Evolutionary conservation across 441 rosid species (phyloP), one percentile per base, ranked within the genome.

Genomic region (Eugenia klotzschiana): DNA sequence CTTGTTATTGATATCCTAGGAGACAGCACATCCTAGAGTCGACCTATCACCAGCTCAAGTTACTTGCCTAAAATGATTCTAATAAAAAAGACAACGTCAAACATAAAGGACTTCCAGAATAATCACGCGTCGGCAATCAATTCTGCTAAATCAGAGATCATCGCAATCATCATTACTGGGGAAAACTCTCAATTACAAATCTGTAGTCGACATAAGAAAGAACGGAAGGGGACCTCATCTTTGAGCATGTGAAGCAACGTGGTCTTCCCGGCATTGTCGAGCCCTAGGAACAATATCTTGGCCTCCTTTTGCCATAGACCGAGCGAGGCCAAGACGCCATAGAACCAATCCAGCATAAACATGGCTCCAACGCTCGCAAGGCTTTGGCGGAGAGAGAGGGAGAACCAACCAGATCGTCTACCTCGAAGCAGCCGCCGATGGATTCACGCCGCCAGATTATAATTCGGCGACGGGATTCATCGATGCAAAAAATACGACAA

Each of bases 231-330:
- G 55, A 93, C 98, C 98, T 94, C 96, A 79, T 94, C 98, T 85
- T 93, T 94, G 90, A 94, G 87, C 98, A 94, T 94, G 88, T 94
- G 98, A 84, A 94, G 98, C 88, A 94, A 89, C 80, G 98, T 94
- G 51, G 98, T 94, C 88, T 94, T 94, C 37, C 98, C 98, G 64
- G 98, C 97, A 84, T 94, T 94, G 84, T 95, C 98, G 60, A 95
- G 97, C 27, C 97, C 98, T 51, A 95, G 87, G 84, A 95, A 94
- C 87, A 94, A 90, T 89, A 94, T 94, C 94, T 94, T 94, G 54
- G 98, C 98, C 88, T 94, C 98, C 53, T 95, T 95, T 82, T 95
- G 97, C 98, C 96, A 94, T 40, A 95, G 85, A 51, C 98, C 98
- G 29, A 94, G 93, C 55, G 97, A 94, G 29, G 96, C 92, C 73